phyloP scores from a whole-genome alignment of 2,329 filamentous ascomycete genomes.

The Cladophialophora bantiana region DNA sequence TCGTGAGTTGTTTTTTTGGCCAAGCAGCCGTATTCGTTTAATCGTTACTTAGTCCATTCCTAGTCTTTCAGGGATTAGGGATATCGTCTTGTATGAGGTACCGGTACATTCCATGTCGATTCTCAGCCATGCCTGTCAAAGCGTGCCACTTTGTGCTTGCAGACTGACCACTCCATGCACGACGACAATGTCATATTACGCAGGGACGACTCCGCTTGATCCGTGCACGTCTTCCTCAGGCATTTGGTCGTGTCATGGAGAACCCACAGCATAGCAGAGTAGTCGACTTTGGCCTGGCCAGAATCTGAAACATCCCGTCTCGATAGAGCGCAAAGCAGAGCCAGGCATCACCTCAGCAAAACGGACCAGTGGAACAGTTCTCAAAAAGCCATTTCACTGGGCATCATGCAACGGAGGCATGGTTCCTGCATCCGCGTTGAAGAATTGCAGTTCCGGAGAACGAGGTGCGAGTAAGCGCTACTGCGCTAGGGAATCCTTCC shows the following conservation, averaged over 20 bases:
- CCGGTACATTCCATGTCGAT: background rate
- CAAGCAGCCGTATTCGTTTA: background rate
- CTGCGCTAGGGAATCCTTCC: conserved; percentile 28
- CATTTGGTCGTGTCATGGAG: background rate
- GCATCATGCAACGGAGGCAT: conserved; percentile 8
- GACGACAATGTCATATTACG: background rate
- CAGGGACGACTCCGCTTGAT: background rate
- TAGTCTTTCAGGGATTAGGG: background rate
- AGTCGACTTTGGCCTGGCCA: background rate
- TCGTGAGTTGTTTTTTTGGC: background rate
- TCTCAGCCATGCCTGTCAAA: background rate
- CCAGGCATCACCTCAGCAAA: background rate
- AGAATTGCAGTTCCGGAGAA: background rate
- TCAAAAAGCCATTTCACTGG: conserved; percentile 6
- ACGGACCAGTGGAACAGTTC: conserved; percentile 5
- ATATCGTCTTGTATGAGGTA: background rate
- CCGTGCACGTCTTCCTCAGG: background rate
- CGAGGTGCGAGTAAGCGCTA: conserved; percentile 19
- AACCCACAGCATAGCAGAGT: background rate
- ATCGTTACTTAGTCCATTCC: background rate
- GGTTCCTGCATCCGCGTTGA: conserved; percentile 15
- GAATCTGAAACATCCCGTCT: conserved; percentile 15
- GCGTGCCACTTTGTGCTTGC: background rate
- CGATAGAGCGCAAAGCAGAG: background rate
- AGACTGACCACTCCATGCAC: background rate